phyloP scores from a whole-genome alignment of 495 filamentous ascomycete species.

The Daldinia bambusicola region DNA sequence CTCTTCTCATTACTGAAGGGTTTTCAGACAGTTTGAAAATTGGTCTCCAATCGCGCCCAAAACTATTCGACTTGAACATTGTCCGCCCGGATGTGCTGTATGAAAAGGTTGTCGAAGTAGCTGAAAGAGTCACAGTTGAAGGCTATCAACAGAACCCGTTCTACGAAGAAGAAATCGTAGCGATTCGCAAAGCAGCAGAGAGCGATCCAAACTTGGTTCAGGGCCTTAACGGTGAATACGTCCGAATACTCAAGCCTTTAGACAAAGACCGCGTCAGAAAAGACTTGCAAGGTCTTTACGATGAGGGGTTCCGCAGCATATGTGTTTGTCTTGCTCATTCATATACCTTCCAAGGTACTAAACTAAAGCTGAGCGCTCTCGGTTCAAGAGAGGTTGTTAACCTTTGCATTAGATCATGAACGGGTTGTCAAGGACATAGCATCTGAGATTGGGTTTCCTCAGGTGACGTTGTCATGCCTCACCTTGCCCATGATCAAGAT shows the following conservation, averaged over 20 bases:
- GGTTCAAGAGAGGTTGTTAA: not conserved
- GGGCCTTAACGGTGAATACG: conserved; percentile 14
- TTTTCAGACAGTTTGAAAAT: conserved; percentile 92
- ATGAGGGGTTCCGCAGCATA: conserved; percentile 30
- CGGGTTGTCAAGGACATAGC: conserved; percentile 66
- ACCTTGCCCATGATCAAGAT: conserved; percentile 84
- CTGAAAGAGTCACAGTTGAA: conserved; percentile 68
- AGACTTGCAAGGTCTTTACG: conserved; percentile 33
- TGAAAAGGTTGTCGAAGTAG: conserved; percentile 76
- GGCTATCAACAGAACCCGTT: conserved; percentile 16
- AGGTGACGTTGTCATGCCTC: conserved; percentile 69
- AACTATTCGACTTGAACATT: conserved; percentile 82
- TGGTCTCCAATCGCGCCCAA: conserved; percentile 80
- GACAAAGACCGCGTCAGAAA: conserved; percentile 26
- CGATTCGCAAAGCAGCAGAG: conserved; percentile 13
- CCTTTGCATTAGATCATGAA: conserved; percentile 69
- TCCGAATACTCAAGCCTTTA: conserved; percentile 34
- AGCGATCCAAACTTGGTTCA: conserved; percentile 20
- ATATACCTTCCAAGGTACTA: conserved; percentile 51
- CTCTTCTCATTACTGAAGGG: conserved; percentile 86
- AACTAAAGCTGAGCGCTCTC: not conserved
- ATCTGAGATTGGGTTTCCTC: conserved; percentile 68
- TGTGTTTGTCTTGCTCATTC: conserved; percentile 71
- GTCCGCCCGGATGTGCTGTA: conserved; percentile 79
- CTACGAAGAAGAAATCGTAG: conserved; percentile 6